phyloP scores from a whole-genome alignment of 371 early-diverging fungal species.

The Cokeromyces recurvatus region DNA sequence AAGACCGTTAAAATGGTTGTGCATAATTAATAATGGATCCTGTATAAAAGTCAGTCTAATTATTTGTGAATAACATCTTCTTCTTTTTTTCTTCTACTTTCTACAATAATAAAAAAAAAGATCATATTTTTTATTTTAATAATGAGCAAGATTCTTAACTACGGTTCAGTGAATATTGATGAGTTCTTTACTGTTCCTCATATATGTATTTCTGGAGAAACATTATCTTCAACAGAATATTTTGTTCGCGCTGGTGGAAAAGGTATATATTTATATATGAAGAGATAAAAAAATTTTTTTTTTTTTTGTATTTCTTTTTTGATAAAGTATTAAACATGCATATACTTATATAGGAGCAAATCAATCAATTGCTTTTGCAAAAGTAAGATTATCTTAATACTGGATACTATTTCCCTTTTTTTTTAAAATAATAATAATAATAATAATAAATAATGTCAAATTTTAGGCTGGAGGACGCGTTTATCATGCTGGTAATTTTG shows the following conservation, averaged over 20 bases:
- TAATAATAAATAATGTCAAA: not conserved
- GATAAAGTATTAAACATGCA: no score
- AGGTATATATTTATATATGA: conserved; percentile 52
- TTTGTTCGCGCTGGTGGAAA: conserved; percentile 83
- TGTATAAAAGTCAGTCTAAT: no score
- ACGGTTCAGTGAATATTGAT: conserved; percentile 90
- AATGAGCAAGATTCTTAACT: conserved; percentile 56
- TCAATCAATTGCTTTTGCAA: conserved; percentile 76
- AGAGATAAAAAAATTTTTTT: conserved; percentile 84
- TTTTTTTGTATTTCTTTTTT: no score
- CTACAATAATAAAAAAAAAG: no score
- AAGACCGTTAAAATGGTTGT: no score
- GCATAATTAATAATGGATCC: no score
- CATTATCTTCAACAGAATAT: conserved; percentile 61
- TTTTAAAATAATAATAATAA: no score
- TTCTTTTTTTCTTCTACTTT: no score
- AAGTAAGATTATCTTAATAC: conserved; percentile 43
- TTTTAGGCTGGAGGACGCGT: conserved; percentile 62
- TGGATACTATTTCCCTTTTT: no score
- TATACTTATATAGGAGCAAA: conserved; percentile 69
- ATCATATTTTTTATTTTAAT: not conserved
- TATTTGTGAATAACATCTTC: no score
- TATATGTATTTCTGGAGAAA: conserved; percentile 81
- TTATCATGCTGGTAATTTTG: conserved; percentile 80
- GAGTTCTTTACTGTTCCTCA: conserved; percentile 82